Percentiles rank a stretch among this genome's conserved stretches.
These are phyloP conservation scores for Fraxinus baroniana DNA, from an alignment of 305 asterid genomes.

Conservation along the genomic window DNA sequence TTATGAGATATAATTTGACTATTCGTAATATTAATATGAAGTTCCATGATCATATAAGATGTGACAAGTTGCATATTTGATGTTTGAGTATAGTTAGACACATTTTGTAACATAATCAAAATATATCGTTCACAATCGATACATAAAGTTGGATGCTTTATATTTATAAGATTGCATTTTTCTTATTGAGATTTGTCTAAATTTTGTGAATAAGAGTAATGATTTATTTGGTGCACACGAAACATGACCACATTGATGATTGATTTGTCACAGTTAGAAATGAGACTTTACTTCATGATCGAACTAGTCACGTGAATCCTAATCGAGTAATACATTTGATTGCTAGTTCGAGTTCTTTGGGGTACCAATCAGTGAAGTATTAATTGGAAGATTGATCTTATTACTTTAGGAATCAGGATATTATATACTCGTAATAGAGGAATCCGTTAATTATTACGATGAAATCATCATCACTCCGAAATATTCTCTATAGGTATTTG, in stretches of 20 bases:
- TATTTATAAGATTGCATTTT: neutral
- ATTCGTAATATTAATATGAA: neutral
- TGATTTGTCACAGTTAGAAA: too few relatives aligned
- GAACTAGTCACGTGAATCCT: neutral
- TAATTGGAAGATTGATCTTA: neutral
- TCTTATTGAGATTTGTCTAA: too few relatives aligned
- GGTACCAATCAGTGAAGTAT: neutral
- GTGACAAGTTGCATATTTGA: neutral
- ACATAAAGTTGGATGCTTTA: neutral
- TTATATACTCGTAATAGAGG: neutral
- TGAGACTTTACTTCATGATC: neutral
- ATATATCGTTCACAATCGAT: neutral
- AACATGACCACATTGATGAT: too few relatives aligned
- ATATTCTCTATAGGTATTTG: neutral
- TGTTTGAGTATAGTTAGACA: neutral
- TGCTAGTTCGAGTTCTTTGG: neutral
- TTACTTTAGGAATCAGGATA: neutral
- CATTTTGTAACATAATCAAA: neutral
- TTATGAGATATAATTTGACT: neutral
- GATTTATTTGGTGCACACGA: too few relatives aligned
- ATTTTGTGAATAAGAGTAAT: too few relatives aligned
- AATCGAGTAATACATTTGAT: neutral
- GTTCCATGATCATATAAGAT: neutral
- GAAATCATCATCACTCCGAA: neutral
- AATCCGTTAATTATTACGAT: too few relatives aligned